Conservation (phyloP, 345 rosid genomes). For the Angophora floribunda region DNA sequence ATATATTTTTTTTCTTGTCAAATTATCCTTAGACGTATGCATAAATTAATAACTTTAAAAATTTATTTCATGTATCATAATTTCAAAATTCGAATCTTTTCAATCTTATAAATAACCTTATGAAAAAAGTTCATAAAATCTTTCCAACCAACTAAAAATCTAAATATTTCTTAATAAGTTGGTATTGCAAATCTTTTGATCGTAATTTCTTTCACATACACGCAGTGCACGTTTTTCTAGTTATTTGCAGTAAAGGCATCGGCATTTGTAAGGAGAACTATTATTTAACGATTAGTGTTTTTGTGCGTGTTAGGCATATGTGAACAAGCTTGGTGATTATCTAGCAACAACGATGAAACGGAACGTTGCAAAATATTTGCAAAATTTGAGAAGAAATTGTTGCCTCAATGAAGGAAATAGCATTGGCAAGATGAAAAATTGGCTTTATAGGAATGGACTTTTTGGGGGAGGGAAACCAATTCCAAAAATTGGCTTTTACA, state of each 20-base stretch:
- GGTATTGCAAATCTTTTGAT: background rate
- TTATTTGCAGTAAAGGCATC: background rate
- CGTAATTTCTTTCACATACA: background rate
- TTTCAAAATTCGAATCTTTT: too few relatives aligned
- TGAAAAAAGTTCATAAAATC: background rate
- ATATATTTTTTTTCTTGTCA: background rate
- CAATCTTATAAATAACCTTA: background rate
- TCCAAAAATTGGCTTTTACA: background rate
- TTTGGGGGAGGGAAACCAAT: background rate
- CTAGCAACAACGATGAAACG: background rate
- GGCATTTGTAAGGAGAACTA: background rate
- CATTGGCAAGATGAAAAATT: background rate
- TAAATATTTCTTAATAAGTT: too few relatives aligned
- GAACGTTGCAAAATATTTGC: background rate
- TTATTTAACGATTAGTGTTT: background rate
- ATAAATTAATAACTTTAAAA: too few relatives aligned
- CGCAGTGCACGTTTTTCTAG: background rate
- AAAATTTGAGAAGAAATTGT: background rate
- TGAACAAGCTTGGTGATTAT: background rate
- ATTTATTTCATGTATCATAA: background rate
- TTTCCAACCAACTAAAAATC: background rate
- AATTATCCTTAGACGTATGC: background rate
- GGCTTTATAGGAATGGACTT: background rate
- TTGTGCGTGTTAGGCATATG: background rate
- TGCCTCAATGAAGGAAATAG: background rate